Base-by-base conservation (phyloP, 768 basidiomycete species). In the Podaxis mareebaensis region DNA sequence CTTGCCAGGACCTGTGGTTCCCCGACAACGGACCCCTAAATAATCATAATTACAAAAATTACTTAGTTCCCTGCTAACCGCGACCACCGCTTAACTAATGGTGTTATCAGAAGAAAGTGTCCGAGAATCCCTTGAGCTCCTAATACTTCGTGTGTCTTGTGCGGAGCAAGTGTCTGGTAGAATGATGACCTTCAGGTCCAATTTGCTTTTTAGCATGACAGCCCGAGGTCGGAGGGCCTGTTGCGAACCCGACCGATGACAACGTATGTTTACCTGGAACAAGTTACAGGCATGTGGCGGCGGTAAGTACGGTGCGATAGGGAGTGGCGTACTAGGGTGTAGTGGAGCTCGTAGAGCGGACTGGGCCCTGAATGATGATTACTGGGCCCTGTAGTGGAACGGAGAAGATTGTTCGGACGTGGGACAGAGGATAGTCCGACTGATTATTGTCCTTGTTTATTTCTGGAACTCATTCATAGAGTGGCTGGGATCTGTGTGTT, bases 391-490 rank as follows among this genome's bases (percentile, higher is more conserved):
- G 36, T 36, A 54, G 30, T 59, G 58, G 58, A 59, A 59, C 58
- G 58, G 58, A 59, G 58, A 51, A 36, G 36, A 51, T 51, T 46
- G 30, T 56, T 56, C 54, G 54, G 54, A 56, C 22, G 26, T 56
- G 38, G 15, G 54, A 13, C 11, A 20, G 38, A 13, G 15, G 13
- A 20, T 39, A 56, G 36, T 56, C 54, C 54, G 54, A 39, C 33
- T 36, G 53, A 24, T 38, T 8, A 42, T 38, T 38, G 38, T 7
- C 4, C 22, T 17, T 20, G 54, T 56, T 22, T 15, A 40, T 40
- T 56, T 24, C 39, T 22, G 54, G 54, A 38, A 8, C 39, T 56
- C 36, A 55, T 20, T 12, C 8, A 26, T 3, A 40, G 49, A 17
- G 12, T 22, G 17, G 22, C 22, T 51, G 26, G 49, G 49, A 24